Conservation (phyloP, 1,284 basidiomycete genomes). For the Leccinum subrobustum region DNA sequence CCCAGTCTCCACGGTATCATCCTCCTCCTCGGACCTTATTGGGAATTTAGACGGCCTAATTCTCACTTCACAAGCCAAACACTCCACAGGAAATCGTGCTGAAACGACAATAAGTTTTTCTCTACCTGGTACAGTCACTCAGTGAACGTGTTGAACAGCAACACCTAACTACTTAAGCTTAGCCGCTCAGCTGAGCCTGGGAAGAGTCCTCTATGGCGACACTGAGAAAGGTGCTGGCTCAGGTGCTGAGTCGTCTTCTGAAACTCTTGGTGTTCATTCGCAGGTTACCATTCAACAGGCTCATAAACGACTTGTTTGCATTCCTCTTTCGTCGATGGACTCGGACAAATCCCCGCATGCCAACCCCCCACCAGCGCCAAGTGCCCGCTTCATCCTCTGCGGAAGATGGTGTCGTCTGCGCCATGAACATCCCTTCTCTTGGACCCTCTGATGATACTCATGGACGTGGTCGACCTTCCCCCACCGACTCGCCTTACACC, state of each 20-base stretch:
- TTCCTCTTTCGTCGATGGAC: slow-evolving; percentile 8
- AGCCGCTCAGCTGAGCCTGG: background rate
- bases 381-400: background rate
- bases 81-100: too few species aligned
- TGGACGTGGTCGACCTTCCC: slow-evolving; percentile 9
- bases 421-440: slow-evolving; percentile 20
- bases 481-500: slow-evolving; percentile 19
- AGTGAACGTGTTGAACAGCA: too few species aligned
- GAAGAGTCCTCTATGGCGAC: background rate
- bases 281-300: background rate
- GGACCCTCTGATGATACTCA: slow-evolving; percentile 2
- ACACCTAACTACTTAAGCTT: background rate
- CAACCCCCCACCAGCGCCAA: background rate
- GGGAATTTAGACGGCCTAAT: too few species aligned
- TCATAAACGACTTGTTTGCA: slow-evolving; percentile 10
- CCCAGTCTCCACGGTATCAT: too few species aligned
- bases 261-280: slow-evolving; percentile 4
- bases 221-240: slow-evolving; percentile 2
- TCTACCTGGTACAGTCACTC: too few species aligned
- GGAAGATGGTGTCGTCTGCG: slow-evolving; percentile 6
- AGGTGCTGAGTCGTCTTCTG: slow-evolving; percentile 11
- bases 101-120: too few species aligned
- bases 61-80: too few species aligned
- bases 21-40: too few species aligned
- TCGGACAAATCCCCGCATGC: background rate